Percentiles rank a stretch among this genome's conserved stretches.
Conservation (phyloP, 179 eudicot genomes). For the Silene noctiflora region DNA sequence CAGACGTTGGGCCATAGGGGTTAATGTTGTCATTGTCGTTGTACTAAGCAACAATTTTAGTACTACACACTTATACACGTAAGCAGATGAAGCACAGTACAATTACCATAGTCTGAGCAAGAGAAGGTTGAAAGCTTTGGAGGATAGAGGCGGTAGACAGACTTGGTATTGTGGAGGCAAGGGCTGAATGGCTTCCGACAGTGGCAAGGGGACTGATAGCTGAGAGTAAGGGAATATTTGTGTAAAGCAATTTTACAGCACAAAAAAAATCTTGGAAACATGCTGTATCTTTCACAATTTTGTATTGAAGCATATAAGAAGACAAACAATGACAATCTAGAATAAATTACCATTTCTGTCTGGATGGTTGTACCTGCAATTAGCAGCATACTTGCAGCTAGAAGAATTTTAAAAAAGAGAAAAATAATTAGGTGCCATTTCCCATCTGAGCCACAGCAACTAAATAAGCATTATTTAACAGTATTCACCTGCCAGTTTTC, state of each 20-base stretch:
- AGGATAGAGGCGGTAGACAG: slow-evolving; percentile 57
- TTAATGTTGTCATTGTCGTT: not conserved
- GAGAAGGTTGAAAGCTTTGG: slow-evolving; percentile 55
- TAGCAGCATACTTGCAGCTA: slow-evolving; percentile 92
- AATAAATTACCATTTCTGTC: slow-evolving; percentile 63
- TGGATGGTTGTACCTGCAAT: slow-evolving; percentile 95
- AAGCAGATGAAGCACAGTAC: slow-evolving; percentile 13
- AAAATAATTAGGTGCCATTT: not conserved
- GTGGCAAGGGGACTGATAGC: slow-evolving; percentile 46
- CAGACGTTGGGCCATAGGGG: not conserved
- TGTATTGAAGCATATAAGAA: not conserved
- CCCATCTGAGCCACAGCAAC: not conserved
- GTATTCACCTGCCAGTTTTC: slow-evolving; percentile 86
- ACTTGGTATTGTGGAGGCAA: slow-evolving; percentile 51
- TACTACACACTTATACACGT: not conserved
- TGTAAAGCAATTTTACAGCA: slow-evolving; percentile 18
- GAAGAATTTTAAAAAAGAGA: not conserved
- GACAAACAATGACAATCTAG: not conserved
- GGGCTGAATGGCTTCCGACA: slow-evolving; percentile 38
- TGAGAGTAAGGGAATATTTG: slow-evolving; percentile 22
- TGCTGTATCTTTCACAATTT: not conserved
- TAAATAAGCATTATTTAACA: not conserved
- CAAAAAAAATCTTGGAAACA: not conserved
- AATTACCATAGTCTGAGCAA: slow-evolving; percentile 61
- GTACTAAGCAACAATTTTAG: not conserved